phyloP scores from a whole-genome alignment of 148 eudicot genomes.

The Cornus kousa region DNA sequence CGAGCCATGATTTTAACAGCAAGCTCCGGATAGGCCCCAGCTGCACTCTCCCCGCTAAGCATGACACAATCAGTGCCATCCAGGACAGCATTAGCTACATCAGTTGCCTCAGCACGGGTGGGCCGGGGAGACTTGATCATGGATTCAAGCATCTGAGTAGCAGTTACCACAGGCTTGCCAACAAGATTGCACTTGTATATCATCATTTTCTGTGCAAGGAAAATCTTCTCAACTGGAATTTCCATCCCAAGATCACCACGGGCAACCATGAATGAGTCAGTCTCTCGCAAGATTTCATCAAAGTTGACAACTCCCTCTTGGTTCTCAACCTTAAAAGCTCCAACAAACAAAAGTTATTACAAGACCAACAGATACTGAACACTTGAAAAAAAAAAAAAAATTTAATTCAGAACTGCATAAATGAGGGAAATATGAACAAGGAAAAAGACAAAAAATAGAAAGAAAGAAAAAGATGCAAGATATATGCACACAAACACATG shows the following conservation, averaged over 20 bases:
- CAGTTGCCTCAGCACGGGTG: slow-evolving; percentile 84
- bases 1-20: slow-evolving; percentile 89
- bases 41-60: slow-evolving; percentile 86
- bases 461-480: too few relatives aligned
- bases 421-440: too few relatives aligned
- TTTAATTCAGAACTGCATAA: too few relatives aligned
- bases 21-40: slow-evolving; percentile 83
- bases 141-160: slow-evolving; percentile 87
- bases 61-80: slow-evolving; percentile 89
- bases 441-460: too few relatives aligned
- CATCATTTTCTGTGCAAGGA: slow-evolving; percentile 88
- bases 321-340: slow-evolving; percentile 61
- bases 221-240: slow-evolving; percentile 83
- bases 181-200: slow-evolving; percentile 82
- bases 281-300: slow-evolving; percentile 74
- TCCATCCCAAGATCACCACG: slow-evolving; percentile 95
- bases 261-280: slow-evolving; percentile 88
- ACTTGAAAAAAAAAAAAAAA: too few relatives aligned
- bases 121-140: slow-evolving; percentile 81
- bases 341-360: background rate
- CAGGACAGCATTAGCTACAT: slow-evolving; percentile 78
- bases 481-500: too few relatives aligned
- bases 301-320: slow-evolving; percentile 88
- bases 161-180: slow-evolving; percentile 84
- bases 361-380: background rate